Evolutionary conservation across 2,329 filamentous ascomycete species (phyloP).

Genomic region (Aspergillus pseudoterreus): DNA sequence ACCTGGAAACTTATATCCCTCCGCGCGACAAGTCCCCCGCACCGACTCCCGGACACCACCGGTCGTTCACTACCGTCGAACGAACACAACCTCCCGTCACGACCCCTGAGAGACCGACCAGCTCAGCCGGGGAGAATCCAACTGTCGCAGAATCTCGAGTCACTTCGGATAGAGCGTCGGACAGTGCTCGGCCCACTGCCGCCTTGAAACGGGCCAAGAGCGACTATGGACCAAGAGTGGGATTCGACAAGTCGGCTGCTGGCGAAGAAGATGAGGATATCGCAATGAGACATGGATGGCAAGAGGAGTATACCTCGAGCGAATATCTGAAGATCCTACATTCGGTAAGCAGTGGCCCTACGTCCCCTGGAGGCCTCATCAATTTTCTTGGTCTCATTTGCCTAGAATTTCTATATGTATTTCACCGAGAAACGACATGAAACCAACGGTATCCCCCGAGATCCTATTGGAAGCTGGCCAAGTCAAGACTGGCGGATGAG

Average conservation of each 20-base stretch:
- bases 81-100: slow-evolving; percentile 21
- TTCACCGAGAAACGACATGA: slow-evolving; percentile 98
- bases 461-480: slow-evolving; percentile 53
- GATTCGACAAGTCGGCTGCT: slow-evolving; percentile 25
- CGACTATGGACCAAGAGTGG: slow-evolving; percentile 47
- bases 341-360: slow-evolving; percentile 55
- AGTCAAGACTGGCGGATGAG: slow-evolving; percentile 94
- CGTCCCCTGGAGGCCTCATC: background rate
- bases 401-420: slow-evolving; percentile 98
- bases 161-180: slow-evolving; percentile 29
- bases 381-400: slow-evolving; percentile 11
- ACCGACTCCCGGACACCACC: slow-evolving; percentile 28
- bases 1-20: slow-evolving; percentile 35
- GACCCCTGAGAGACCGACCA: slow-evolving; percentile 24
- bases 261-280: slow-evolving; percentile 50
- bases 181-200: slow-evolving; percentile 33
- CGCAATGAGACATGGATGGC: slow-evolving; percentile 78
- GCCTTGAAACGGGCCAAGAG: slow-evolving; percentile 50
- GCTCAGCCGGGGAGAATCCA: slow-evolving; percentile 26
- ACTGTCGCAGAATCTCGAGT: slow-evolving; percentile 21
- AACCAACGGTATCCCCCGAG: slow-evolving; percentile 80
- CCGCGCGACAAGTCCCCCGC: slow-evolving; percentile 31
- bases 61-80: slow-evolving; percentile 33
- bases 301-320: slow-evolving; percentile 85
- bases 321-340: slow-evolving; percentile 83